These are phyloP conservation scores for Lactarius evosmus DNA, from an alignment of 768 basidiomycete genomes.

Conservation along the genomic window DNA sequence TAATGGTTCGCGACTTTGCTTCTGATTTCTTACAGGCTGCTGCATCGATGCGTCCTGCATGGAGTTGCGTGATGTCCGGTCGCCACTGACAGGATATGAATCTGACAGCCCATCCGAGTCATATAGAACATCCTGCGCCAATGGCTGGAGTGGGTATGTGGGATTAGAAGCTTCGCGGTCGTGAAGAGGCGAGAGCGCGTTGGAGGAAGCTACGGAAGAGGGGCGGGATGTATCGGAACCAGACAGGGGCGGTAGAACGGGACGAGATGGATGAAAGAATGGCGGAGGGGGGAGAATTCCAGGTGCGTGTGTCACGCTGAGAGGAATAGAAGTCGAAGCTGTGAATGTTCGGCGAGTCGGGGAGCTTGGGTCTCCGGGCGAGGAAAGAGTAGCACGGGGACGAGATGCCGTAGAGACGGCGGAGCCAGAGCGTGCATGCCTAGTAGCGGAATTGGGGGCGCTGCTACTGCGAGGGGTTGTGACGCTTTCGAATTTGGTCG, in stretches of 20 bases:
- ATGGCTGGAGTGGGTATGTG: slow-evolving; percentile 41
- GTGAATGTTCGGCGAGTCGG: slow-evolving; percentile 19
- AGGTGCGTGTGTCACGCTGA: slow-evolving; percentile 53
- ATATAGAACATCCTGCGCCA: slow-evolving; percentile 39
- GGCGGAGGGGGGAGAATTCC: slow-evolving; percentile 77
- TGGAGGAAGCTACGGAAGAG: slow-evolving; percentile 34
- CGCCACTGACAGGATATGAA: slow-evolving; percentile 8
- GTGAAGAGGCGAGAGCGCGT: slow-evolving; percentile 24
- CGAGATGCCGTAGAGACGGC: slow-evolving; percentile 23
- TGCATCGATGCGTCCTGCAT: slow-evolving; percentile 35
- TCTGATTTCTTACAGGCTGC: slow-evolving; percentile 41
- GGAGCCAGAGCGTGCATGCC: slow-evolving; percentile 22
- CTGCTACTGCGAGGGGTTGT: slow-evolving; percentile 14
- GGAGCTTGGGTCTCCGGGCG: slow-evolving; percentile 21
- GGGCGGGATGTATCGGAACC: slow-evolving; percentile 35
- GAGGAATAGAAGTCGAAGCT: slow-evolving; percentile 14
- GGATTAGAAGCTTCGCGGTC: slow-evolving; percentile 27
- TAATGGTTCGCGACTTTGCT: slow-evolving; percentile 71
- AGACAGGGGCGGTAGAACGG: slow-evolving; percentile 46
- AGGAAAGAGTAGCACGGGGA: slow-evolving; percentile 12
- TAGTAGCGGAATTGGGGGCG: neutral
- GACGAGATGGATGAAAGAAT: slow-evolving; percentile 72
- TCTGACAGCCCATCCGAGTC: slow-evolving; percentile 44
- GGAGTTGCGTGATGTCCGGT: slow-evolving; percentile 21
- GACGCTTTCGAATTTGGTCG: slow-evolving; percentile 23